Evolutionary conservation across 2,329 filamentous ascomycete genomes (phyloP).

Genomic region (Aspergillus vadensis): DNA sequence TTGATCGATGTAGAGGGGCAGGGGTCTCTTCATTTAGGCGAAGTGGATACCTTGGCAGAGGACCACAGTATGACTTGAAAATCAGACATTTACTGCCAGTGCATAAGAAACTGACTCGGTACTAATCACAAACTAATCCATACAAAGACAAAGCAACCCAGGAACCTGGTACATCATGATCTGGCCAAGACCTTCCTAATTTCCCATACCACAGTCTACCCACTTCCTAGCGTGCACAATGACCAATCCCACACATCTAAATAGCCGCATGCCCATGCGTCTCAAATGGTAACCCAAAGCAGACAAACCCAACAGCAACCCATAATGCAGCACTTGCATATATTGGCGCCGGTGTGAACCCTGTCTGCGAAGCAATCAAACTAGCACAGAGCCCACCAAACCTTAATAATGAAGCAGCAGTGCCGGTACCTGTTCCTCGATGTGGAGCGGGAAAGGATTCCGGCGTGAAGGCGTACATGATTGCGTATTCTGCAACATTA

Average conservation of each 20-base stretch:
- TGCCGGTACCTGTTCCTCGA: conserved; percentile 28
- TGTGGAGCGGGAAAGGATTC: conserved; percentile 33
- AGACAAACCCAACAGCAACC: conserved; percentile 46
- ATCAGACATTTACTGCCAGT: too few relatives aligned
- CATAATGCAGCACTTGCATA: conserved; percentile 51
- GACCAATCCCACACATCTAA: not conserved
- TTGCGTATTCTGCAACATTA: conserved; percentile 29
- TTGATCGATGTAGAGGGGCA: too few relatives aligned
- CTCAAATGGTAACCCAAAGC: conserved; percentile 49
- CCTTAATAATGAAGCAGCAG: conserved; percentile 37
- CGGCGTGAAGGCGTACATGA: conserved; percentile 34
- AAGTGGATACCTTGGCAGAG: too few relatives aligned
- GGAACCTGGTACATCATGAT: too few relatives aligned
- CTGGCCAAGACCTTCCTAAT: too few relatives aligned
- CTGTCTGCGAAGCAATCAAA: conserved; percentile 47
- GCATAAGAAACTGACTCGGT: too few relatives aligned
- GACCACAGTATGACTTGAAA: too few relatives aligned
- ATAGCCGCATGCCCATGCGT: conserved; percentile 39
- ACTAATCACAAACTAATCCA: too few relatives aligned
- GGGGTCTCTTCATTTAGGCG: too few relatives aligned
- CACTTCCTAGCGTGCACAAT: too few relatives aligned
- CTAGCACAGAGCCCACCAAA: conserved; percentile 44
- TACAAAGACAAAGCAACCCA: too few relatives aligned
- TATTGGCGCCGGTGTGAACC: conserved; percentile 48
- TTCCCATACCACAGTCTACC: too few relatives aligned